Base-by-base conservation (phyloP, 805 yeast genomes). In the Monosporozyma unispora region DNA sequence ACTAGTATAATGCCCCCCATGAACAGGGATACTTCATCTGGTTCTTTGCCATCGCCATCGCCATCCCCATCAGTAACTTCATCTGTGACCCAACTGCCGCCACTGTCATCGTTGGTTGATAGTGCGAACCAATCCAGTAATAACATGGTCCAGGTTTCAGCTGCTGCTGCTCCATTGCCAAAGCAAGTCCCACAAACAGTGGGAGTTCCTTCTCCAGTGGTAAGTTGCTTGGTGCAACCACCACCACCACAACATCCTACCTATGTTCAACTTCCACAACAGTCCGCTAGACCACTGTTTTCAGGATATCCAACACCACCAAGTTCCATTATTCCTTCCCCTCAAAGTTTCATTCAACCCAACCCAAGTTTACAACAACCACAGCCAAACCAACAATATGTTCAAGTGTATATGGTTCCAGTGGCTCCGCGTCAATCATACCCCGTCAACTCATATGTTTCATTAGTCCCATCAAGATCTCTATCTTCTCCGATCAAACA, bases 21-120 rank as follows among this genome's bases (percentile, higher is more conserved):
- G 3, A 31, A 31, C 7, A 31, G 35, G 18, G 39, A 16, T 35
- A 33, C 9, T 4, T 14, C 12, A n/a, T 18, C 4, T 16, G 14
- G 22, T 35, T 16, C 8, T 3, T 22, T 11, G 5, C 22, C 22
- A 35, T 16, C 39, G 3, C 39, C 39, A 35, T 18, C 19, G 4
- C 6, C 22, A 4, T 16, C 39, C 12, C 22, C 39, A 35, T 35
- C 22, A 9, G 6, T 10, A 7, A 19, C 28, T 12, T 21, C 42
- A 39, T 21, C 25, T 8, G 11, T n/a, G 3, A 45, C 35, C 10
- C 47, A 27, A 10, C 21, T 48, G 25, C 50, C 50, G n/a, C 43
- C 50, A 21, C 38, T 48, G 19, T 33, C 50, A 6, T 37, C 50
- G 8, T 18, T 48, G 16, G 47, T 48, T 21, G 16, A 39, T 9